Base-by-base conservation (phyloP, 192 early-diverging fungal species). In the Diversispora epigaea region DNA sequence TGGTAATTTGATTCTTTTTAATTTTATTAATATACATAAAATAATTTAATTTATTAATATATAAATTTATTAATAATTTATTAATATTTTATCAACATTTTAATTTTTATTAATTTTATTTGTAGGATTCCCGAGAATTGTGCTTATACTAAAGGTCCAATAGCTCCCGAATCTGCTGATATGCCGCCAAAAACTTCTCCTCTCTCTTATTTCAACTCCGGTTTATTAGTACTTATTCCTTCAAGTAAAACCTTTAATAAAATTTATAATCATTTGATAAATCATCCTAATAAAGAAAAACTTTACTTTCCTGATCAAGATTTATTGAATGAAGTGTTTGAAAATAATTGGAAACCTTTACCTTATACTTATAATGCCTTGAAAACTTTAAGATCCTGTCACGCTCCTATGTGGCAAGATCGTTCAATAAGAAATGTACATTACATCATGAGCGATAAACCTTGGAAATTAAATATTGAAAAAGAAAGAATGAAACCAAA, bases 221-320 rank as follows among this genome's bases (percentile, higher is more conserved):
- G 86, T 10, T 61, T 87, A 3, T 67, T 87, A 32, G 80, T 87
- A 7, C 49, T 87, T 25, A 70, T 54, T 2, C 86, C 86, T 19
- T 55, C 71, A 25, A 25, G 54, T 9, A 12, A 44, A 4, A 66
- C 58, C 10, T 83, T 86, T 57, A 8, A 76, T 2, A n/a, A 60
- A 9, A 82, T 87, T 70, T 3, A 77, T 10, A 25, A 67, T 47
- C 46, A 54, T 22, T 55, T 86, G 21, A 22, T 47, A 12, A 11
- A 66, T 41, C 45, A 67, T 32, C 49, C 54, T 14, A 75, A 82
- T 60, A 49, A 77, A 4, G 54, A 56, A 14, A 43, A 46, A 71
- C n/a, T 83, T 79, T 21, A 14, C 40, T 87, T 87, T 57, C 77
- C 77, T 14, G 86, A 87, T n/a, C 86, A 87, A 68, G 86, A 85